phyloP scores from a whole-genome alignment of 306 rosid species.

The Malus fusca region DNA sequence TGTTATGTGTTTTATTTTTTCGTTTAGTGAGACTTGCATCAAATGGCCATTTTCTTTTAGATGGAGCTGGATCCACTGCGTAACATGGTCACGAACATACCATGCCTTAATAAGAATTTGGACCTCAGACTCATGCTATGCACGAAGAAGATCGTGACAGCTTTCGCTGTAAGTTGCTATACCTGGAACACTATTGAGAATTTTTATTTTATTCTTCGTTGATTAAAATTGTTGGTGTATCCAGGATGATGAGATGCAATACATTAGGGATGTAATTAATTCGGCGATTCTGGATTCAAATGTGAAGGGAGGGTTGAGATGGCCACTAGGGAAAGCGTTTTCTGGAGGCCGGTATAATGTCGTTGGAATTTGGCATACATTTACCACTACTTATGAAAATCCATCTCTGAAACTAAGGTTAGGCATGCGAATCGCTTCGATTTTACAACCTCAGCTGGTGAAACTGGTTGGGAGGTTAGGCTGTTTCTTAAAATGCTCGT shows the following conservation, averaged over 20 bases:
- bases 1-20: too few species aligned
- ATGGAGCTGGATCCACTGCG: conserved; percentile 27
- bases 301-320: too few species aligned
- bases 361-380: too few species aligned
- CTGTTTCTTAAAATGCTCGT: conserved; percentile 26
- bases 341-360: too few species aligned
- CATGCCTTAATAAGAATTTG: conserved; percentile 33
- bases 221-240: too few species aligned
- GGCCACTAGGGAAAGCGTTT: too few species aligned
- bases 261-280: too few species aligned
- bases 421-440: conserved; percentile 37
- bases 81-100: conserved; percentile 36
- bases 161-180: conserved; percentile 20
- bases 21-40: not conserved
- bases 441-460: conserved; percentile 29
- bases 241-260: too few species aligned
- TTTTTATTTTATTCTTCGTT: not conserved
- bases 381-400: conserved; percentile 4
- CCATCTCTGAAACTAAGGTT: conserved; percentile 28
- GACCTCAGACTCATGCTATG: conserved; percentile 41
- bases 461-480: conserved; percentile 22
- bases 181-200: not conserved
- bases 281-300: too few species aligned
- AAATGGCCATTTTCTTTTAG: conserved; percentile 10
- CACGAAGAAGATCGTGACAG: conserved; percentile 15